Evolutionary conservation across 257 asterid species (phyloP).

Genomic region (Lycium ferocissimum): DNA sequence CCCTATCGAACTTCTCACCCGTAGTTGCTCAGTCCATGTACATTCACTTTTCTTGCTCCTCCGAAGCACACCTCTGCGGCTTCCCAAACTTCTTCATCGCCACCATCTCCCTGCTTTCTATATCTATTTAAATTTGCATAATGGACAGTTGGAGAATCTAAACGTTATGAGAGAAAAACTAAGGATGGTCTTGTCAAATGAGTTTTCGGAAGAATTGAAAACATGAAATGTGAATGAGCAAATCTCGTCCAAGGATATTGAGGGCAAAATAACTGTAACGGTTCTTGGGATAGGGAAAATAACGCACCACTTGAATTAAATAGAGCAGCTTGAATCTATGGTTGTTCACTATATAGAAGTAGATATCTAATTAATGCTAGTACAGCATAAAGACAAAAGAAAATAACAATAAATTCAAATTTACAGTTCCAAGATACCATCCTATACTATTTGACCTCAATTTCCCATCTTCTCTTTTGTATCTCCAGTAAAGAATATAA

Average conservation of each 20-base stretch:
- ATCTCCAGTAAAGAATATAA: conserved; percentile 23
- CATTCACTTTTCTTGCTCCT: neutral
- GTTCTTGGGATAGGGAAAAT: neutral
- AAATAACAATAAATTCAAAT: neutral
- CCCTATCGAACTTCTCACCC: neutral
- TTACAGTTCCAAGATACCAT: conserved; percentile 20
- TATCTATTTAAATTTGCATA: neutral
- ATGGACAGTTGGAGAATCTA: neutral
- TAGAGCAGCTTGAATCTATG: neutral
- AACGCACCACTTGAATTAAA: neutral
- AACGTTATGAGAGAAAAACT: neutral
- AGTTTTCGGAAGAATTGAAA: neutral
- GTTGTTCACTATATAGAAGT: neutral
- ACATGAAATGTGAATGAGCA: neutral
- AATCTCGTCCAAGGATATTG: neutral
- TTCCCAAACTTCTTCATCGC: neutral
- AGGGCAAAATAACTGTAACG: neutral
- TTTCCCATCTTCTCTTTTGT: neutral
- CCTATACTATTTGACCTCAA: conserved; percentile 9
- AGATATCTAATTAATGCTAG: neutral
- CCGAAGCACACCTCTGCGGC: neutral
- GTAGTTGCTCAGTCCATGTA: neutral
- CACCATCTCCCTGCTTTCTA: neutral
- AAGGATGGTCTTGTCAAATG: neutral
- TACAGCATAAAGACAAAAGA: neutral